Evolutionary conservation across 768 basidiomycete species (phyloP).

Genomic region (Termitomyces heimii): DNA sequence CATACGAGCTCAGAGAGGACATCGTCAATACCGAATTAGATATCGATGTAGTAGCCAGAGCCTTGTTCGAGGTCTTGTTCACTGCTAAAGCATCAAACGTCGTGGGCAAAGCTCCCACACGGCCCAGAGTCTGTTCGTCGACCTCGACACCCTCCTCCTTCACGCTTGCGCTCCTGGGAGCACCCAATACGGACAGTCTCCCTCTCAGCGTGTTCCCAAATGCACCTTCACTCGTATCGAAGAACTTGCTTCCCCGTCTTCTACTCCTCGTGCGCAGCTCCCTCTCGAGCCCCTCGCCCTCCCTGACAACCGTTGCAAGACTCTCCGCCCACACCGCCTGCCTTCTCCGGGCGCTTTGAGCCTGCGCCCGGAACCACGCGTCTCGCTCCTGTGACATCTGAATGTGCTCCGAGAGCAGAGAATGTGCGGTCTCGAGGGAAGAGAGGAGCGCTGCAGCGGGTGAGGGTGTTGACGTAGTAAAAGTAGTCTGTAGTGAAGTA

Average conservation of each 20-base stretch:
- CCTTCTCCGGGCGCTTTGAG: constrained; percentile 58
- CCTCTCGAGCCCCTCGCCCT: constrained; percentile 78
- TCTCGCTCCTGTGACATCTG: constrained; percentile 75
- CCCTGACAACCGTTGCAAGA: constrained; percentile 75
- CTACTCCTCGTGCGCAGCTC: constrained; percentile 63
- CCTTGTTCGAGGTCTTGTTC: background rate
- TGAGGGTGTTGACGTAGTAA: background rate
- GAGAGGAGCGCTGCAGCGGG: background rate
- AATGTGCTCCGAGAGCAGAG: constrained; percentile 60
- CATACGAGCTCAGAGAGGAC: background rate
- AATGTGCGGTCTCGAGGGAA: constrained; percentile 21
- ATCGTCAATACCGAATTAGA: background rate
- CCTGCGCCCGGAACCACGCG: constrained; percentile 63
- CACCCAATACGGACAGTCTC: constrained; percentile 12
- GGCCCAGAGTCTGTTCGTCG: background rate
- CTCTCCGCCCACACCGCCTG: constrained; percentile 87
- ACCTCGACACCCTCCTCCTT: background rate
- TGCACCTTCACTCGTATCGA: constrained; percentile 27
- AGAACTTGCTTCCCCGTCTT: constrained; percentile 53
- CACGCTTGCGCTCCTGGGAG: background rate
- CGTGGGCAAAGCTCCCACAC: too few relatives aligned
- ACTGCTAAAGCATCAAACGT: background rate
- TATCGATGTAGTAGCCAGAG: background rate
- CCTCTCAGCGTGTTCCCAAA: constrained; percentile 15
- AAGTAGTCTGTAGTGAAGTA: background rate